phyloP scores from a whole-genome alignment of 2,329 filamentous ascomycete species.

The Coleophoma cylindrospora region DNA sequence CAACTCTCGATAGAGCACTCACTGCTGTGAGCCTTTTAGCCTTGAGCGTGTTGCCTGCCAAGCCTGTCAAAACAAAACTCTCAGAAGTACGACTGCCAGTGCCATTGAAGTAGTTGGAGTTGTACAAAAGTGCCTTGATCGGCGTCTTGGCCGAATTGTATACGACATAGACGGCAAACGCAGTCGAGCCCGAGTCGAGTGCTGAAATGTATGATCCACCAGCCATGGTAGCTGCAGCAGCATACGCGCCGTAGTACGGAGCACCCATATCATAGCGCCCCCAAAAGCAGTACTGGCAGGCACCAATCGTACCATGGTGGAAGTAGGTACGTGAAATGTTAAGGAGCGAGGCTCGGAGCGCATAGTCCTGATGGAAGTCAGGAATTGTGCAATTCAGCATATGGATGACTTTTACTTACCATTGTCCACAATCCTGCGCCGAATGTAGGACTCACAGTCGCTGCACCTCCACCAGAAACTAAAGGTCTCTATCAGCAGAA shows the following conservation, averaged over 20 bases:
- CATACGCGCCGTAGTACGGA: conserved; percentile 24
- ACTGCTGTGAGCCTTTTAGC: conserved; percentile 30
- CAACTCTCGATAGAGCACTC: conserved; percentile 36
- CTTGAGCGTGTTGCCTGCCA: conserved; percentile 8
- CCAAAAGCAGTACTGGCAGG: conserved; percentile 28
- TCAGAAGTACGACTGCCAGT: conserved; percentile 13
- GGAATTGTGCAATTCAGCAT: not conserved
- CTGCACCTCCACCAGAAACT: conserved; percentile 21
- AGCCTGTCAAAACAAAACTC: conserved; percentile 15
- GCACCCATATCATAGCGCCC: conserved; percentile 17
- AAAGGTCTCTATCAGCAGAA: too few species aligned
- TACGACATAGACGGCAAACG: conserved; percentile 18
- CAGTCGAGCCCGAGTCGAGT: conserved; percentile 14
- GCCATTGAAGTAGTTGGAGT: conserved; percentile 19
- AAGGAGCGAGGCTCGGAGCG: conserved; percentile 9
- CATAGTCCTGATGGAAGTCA: conserved; percentile 11
- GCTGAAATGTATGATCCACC: conserved; percentile 15
- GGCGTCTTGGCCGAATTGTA: conserved; percentile 11
- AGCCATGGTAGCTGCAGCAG: conserved; percentile 18
- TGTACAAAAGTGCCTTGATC: conserved; percentile 16
- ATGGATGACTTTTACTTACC: not conserved
- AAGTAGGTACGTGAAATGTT: conserved; percentile 21
- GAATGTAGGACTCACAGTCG: conserved; percentile 18
- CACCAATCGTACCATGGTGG: conserved; percentile 23
- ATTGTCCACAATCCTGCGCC: conserved; percentile 23